Evolutionary conservation across 306 rosid genomes (phyloP).

Genomic region (Quercus berberidifolia): DNA sequence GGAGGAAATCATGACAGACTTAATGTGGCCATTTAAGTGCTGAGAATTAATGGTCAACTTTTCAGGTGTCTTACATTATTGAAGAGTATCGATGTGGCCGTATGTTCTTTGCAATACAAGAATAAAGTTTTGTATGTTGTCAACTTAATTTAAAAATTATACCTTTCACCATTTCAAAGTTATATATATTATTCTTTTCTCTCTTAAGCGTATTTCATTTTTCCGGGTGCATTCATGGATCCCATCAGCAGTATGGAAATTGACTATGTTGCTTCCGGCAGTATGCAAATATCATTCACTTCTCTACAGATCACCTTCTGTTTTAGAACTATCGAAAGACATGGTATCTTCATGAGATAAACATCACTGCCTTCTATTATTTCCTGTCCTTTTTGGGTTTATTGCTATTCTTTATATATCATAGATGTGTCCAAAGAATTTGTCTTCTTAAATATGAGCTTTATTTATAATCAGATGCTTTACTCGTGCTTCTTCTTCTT

Average conservation of each 20-base stretch:
- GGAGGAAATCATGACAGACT: not conserved
- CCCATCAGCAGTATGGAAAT: conserved; percentile 69
- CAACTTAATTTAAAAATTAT: conserved; percentile 4
- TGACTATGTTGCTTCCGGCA: conserved; percentile 88
- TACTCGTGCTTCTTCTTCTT: not conserved
- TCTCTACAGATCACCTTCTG: conserved; percentile 36
- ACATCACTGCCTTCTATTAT: conserved; percentile 7
- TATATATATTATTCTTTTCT: not conserved
- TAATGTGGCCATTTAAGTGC: not conserved
- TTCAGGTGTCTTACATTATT: conserved; percentile 80
- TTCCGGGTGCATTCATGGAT: conserved; percentile 86
- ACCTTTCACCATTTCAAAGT: not conserved
- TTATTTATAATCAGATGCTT: not conserved
- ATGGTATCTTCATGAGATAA: conserved; percentile 41
- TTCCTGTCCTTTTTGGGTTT: conserved; percentile 14
- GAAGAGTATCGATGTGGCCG: conserved; percentile 88
- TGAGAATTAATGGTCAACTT: conserved; percentile 17
- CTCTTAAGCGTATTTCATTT: not conserved
- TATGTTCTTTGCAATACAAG: conserved; percentile 91
- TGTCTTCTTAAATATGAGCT: conserved; percentile 3
- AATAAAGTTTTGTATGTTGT: conserved; percentile 78
- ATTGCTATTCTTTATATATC: conserved; percentile 5
- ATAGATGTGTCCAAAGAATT: conserved; percentile 5
- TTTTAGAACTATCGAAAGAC: conserved; percentile 73
- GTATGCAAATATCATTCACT: conserved; percentile 81